Conservation (phyloP, 2,329 filamentous ascomycete genomes). For the Colletotrichum lentis region DNA sequence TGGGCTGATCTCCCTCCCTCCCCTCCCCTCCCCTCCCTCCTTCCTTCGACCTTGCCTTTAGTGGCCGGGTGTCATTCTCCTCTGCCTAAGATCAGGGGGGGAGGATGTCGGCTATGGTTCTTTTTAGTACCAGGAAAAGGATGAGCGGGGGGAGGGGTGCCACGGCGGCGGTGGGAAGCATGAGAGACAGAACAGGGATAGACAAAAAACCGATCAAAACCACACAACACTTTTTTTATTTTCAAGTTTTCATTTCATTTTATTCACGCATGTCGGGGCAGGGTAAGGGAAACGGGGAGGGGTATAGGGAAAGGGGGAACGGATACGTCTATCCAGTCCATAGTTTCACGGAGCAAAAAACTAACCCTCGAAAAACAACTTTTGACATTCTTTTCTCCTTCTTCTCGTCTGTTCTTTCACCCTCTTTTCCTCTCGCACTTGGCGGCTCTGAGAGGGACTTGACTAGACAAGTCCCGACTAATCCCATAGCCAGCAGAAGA, state of each 20-base stretch:
- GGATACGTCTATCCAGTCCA: constrained; percentile 7
- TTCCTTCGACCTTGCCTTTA: neutral
- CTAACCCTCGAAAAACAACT: too few relatives aligned
- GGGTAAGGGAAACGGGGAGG: neutral
- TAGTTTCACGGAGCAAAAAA: constrained; percentile 28
- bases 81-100: neutral
- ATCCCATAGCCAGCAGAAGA: neutral
- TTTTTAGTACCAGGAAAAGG: neutral
- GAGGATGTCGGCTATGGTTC: neutral
- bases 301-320: neutral
- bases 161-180: neutral
- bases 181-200: constrained; percentile 3
- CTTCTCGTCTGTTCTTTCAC: neutral
- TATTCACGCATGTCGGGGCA: constrained; percentile 3
- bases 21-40: neutral
- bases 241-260: neutral
- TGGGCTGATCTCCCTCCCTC: constrained; percentile 60
- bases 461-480: too few relatives aligned
- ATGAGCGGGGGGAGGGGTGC: neutral
- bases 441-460: neutral
- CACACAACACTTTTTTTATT: too few relatives aligned
- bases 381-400: neutral
- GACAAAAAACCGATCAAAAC: constrained; percentile 3
- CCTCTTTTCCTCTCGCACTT: neutral
- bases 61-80: neutral